Evolutionary conservation across 1,284 basidiomycete genomes (phyloP), one percentile per base, ranked within the genome.

Genomic region (Ceratobasidium sp.): DNA sequence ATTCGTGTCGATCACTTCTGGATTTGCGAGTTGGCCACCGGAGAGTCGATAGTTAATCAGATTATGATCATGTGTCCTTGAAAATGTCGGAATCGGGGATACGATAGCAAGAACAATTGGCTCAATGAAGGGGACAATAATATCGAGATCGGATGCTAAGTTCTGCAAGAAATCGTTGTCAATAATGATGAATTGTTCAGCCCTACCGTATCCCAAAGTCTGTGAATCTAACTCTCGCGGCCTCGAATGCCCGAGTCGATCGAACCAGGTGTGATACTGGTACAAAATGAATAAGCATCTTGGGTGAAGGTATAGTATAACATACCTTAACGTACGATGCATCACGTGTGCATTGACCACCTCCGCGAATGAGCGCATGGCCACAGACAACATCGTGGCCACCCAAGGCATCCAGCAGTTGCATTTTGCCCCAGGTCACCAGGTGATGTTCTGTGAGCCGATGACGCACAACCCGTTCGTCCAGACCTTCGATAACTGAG

Each of bases 311-410:
- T 30, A 64, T 10, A 50, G 52, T 27, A 33, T 30, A 62, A 35
- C 41, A 35, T 44, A 75, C 71, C 48, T 65, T 65, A 3, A 65
- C 71, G 44, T 54, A 55, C 46, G 62, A 54, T 3, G 71, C 48
- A 55, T 75, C 60, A 33, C 60, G 71, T 12, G 60, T 81, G 27
- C 27, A 30, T 30, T 30, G 27, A 2, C 27, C 27, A 30, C 27
- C 27, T 30, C 27, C 27, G 27, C 27, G 27, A 30, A 30, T 2
- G 27, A 30, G 27, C 27, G 27, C 27, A 30, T 30, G 27, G 27
- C 27, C 27, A 30, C 27, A 2, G 2, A 30, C 27, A 30, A 30
- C 27, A 30, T 30, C 27, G 27, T 30, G 27, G 27, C 27, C 27
- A 30, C 27, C 27, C 27, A 30, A 30, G 27, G 27, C 27, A 30